These are phyloP conservation scores for Synchytrium microbalum DNA, from an alignment of 371 early-diverging fungal genomes.

Conservation along the genomic window DNA sequence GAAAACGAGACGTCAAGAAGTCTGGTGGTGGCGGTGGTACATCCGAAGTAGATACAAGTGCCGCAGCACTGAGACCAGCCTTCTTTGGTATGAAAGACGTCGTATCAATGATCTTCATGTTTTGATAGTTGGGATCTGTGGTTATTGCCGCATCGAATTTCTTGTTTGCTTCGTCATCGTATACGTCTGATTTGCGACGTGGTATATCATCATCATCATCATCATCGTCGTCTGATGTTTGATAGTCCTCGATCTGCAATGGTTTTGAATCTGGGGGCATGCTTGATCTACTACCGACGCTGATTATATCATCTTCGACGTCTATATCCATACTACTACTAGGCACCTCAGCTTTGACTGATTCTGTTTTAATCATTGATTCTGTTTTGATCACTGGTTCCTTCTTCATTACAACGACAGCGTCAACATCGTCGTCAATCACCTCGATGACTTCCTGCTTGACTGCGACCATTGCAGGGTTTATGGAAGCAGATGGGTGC, in stretches of 20 bases:
- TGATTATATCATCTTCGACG: not conserved
- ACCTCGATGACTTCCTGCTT: no score
- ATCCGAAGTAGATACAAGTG: not conserved
- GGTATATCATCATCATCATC: not conserved
- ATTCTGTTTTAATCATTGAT: no score
- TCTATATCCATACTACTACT: not conserved
- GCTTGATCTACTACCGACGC: no score
- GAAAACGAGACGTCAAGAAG: not conserved
- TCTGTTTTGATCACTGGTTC: no score
- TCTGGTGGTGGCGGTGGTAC: not conserved
- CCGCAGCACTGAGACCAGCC: not conserved
- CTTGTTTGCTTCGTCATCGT: not conserved
- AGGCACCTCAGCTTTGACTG: no score
- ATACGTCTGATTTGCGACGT: not conserved
- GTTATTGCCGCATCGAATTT: not conserved
- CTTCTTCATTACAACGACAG: no score
- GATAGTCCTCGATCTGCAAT: not conserved
- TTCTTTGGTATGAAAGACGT: not conserved
- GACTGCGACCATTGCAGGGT: no score
- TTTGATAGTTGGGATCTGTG: not conserved
- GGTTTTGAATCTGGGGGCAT: not conserved
- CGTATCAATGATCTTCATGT: not conserved
- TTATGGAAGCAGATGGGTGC: no score
- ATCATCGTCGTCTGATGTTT: not conserved
- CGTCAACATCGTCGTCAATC: no score